These are phyloP conservation scores for Blastobotrys terrestris DNA, from an alignment of 805 yeast genomes.

Conservation along the genomic window DNA sequence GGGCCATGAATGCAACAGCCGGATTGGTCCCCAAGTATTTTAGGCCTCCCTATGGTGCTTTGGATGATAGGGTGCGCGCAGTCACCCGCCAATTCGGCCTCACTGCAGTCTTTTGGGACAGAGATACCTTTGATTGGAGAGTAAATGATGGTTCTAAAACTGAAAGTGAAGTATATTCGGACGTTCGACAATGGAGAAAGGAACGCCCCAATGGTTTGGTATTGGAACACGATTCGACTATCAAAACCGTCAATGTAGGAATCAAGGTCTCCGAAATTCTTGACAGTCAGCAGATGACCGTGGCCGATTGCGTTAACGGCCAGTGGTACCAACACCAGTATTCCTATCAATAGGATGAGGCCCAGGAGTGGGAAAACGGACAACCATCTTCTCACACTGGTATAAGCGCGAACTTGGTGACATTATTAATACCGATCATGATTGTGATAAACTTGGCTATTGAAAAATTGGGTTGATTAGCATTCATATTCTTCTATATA, in stretches of 20 bases:
- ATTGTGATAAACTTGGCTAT: neutral
- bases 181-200: conserved; percentile 49
- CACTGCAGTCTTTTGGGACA: conserved; percentile 86
- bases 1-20: conserved; percentile 97
- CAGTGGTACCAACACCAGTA: conserved; percentile 23
- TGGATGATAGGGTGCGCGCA: conserved; percentile 77
- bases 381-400: neutral
- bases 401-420: neutral
- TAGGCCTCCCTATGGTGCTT: conserved; percentile 95
- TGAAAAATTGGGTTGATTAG: neutral
- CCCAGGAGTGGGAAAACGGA: neutral
- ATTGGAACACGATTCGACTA: conserved; percentile 78
- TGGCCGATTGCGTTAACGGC: conserved; percentile 72
- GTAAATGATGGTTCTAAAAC: conserved; percentile 48
- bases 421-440: neutral
- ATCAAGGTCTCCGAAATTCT: conserved; percentile 50
- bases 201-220: conserved; percentile 49
- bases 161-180: conserved; percentile 47
- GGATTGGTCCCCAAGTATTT: conserved; percentile 85
- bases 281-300: conserved; percentile 61
- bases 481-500: neutral
- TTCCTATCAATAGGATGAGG: conserved; percentile 4
- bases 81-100: conserved; percentile 80
- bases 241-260: conserved; percentile 63
- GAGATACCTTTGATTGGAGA: conserved; percentile 89